Conservation (phyloP, 306 rosid genomes). For the Quillaja saponaria region DNA sequence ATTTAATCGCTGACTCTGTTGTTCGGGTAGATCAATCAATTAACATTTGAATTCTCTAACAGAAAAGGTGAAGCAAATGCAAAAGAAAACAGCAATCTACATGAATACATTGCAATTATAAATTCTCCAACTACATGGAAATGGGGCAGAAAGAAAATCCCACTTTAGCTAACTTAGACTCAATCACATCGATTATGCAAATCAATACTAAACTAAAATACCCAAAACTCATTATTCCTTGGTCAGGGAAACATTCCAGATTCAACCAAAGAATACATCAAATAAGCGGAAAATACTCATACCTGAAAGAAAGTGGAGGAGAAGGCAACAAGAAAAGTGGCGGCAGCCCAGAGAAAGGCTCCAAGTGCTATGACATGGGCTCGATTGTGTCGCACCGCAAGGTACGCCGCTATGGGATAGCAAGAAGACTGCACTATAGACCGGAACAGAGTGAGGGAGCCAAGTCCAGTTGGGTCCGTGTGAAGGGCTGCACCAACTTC, state of each 20-base stretch:
- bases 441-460: slow-evolving; percentile 75
- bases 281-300: neutral
- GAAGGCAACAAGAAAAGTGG: slow-evolving; percentile 87
- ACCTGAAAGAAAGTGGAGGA: slow-evolving; percentile 88
- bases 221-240: neutral
- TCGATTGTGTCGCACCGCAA: slow-evolving; percentile 73
- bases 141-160: no score
- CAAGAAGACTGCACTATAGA: slow-evolving; percentile 76
- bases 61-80: no score
- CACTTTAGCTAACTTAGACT: neutral
- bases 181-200: neutral
- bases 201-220: neutral
- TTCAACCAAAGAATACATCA: neutral
- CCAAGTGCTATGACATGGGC: slow-evolving; percentile 87
- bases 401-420: slow-evolving; percentile 81
- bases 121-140: no score
- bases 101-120: no score
- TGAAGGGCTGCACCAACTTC: slow-evolving; percentile 94
- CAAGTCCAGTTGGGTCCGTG: slow-evolving; percentile 83
- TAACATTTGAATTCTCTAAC: no score
- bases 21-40: no score
- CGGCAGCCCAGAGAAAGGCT: slow-evolving; percentile 87
- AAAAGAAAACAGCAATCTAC: neutral
- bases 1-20: no score
- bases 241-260: neutral